Evolutionary conservation across 108 stramenopile species (phyloP).

Genomic region (Stephanodiscus minutulus): DNA sequence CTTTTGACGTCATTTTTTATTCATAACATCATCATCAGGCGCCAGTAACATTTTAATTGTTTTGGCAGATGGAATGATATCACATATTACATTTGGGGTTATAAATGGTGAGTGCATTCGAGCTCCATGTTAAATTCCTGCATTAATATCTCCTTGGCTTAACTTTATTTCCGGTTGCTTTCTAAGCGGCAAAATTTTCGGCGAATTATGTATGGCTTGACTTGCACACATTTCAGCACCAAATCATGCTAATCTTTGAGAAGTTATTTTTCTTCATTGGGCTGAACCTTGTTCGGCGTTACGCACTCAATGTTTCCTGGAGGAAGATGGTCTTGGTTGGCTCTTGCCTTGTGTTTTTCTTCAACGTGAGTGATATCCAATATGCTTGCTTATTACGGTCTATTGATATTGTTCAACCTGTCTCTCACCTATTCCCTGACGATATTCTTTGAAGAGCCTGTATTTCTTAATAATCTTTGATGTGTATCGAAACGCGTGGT

Average conservation of each 20-base stretch:
- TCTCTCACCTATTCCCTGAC: no score
- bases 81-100: slow-evolving; percentile 50
- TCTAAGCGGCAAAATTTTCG: slow-evolving; percentile 42
- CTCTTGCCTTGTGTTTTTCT: slow-evolving; percentile 29
- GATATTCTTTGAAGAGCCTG: neutral
- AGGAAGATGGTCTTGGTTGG: slow-evolving; percentile 41
- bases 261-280: slow-evolving; percentile 51
- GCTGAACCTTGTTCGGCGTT: slow-evolving; percentile 38
- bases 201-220: slow-evolving; percentile 53
- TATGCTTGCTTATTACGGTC: no score
- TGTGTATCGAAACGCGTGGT: slow-evolving; percentile 34
- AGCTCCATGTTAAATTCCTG: neutral
- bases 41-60: neutral
- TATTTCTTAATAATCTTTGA: slow-evolving; percentile 52
- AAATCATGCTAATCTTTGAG: slow-evolving; percentile 48
- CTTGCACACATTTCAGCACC: slow-evolving; percentile 49
- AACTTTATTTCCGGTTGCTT: neutral
- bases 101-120: slow-evolving; percentile 24
- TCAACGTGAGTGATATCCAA: slow-evolving; percentile 16
- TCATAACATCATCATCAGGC: neutral
- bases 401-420: no score
- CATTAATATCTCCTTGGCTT: neutral
- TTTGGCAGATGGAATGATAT: slow-evolving; percentile 42
- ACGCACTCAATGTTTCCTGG: slow-evolving; percentile 45
- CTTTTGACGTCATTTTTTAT: no score